These are phyloP conservation scores for Nephelium lappaceum DNA, from an alignment of 345 rosid species.

Conservation along the genomic window DNA sequence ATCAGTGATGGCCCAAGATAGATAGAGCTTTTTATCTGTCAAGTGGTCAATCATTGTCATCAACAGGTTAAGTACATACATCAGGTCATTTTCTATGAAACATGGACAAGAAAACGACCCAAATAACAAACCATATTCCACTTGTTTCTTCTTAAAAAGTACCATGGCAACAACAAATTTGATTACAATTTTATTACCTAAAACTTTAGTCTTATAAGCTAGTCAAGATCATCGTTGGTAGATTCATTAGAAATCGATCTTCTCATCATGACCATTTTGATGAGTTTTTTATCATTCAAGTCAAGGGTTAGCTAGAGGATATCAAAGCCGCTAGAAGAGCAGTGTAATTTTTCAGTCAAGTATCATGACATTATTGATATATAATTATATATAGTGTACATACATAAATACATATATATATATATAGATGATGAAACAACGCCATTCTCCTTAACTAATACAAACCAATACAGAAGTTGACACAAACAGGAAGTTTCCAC, in stretches of 20 bases:
- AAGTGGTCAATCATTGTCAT: background rate
- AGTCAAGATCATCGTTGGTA: background rate
- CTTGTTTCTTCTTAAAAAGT: background rate
- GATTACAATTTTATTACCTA: too few relatives aligned
- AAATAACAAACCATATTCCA: background rate
- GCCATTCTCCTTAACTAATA: background rate
- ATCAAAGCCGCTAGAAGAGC: background rate
- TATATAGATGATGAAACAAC: background rate
- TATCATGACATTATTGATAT: background rate
- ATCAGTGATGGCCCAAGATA: background rate
- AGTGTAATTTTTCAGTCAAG: background rate
- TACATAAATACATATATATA: too few relatives aligned
- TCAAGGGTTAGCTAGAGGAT: too few relatives aligned
- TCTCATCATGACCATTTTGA: too few relatives aligned
- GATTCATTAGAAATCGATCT: background rate
- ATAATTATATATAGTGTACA: too few relatives aligned
- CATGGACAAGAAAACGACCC: background rate
- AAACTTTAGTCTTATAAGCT: background rate
- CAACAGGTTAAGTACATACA: background rate
- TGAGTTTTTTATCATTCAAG: too few relatives aligned
- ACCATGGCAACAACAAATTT: background rate
- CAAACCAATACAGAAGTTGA: background rate
- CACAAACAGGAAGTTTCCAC: constrained; percentile 13
- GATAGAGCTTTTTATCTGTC: background rate
- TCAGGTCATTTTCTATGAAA: background rate